phyloP scores from a whole-genome alignment of 768 basidiomycete genomes.

The Butyriboletus loyo region DNA sequence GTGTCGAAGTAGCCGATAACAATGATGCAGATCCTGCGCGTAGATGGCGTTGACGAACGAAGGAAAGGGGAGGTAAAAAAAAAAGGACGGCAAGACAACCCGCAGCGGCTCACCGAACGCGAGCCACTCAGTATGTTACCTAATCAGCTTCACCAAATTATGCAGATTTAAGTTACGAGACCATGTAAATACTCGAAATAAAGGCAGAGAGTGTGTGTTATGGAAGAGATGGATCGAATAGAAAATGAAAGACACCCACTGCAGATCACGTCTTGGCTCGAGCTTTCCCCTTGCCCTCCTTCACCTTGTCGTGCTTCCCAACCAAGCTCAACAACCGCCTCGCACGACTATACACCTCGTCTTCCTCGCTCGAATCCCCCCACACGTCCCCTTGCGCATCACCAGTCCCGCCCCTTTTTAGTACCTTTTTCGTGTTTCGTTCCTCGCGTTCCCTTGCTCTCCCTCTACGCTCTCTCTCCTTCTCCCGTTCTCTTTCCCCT shows the following conservation, averaged over 20 bases:
- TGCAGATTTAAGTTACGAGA: neutral
- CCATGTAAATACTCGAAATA: neutral
- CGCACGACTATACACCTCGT: conserved; percentile 62
- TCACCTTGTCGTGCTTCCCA: conserved; percentile 28
- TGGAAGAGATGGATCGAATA: neutral
- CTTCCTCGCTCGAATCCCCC: conserved; percentile 77
- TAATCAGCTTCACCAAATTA: conserved; percentile 8
- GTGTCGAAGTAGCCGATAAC: neutral
- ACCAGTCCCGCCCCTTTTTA: neutral
- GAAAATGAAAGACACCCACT: neutral
- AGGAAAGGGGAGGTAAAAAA: neutral
- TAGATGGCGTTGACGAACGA: neutral
- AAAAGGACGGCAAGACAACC: neutral
- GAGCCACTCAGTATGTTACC: neutral
- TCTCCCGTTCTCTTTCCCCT: conserved; percentile 1
- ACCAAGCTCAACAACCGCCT: conserved; percentile 49
- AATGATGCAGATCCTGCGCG: neutral
- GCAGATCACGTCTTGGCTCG: neutral
- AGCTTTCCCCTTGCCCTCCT: conserved; percentile 8
- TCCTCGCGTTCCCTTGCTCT: conserved; percentile 3
- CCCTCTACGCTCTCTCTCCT: neutral
- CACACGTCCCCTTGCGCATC: conserved; percentile 43
- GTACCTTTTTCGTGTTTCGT: neutral
- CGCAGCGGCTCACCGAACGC: neutral
- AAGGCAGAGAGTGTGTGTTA: neutral